A percentile compares a stretch with the other conserved stretches of the same genome.
phyloP scores from a whole-genome alignment of 345 rosid genomes.

The Pugionium cornutum region DNA sequence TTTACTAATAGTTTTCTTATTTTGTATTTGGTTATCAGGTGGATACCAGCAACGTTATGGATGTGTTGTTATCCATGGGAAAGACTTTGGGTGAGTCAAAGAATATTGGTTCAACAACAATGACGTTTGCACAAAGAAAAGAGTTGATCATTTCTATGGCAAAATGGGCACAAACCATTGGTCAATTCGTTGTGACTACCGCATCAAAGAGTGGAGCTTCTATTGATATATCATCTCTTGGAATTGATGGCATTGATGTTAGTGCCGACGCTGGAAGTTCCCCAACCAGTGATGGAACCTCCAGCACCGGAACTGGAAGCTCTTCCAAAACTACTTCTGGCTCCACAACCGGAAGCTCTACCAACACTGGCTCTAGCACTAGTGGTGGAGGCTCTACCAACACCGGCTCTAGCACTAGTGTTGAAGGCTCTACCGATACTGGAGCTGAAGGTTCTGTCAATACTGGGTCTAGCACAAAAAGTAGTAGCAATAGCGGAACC shows the following conservation, averaged over 20 bases:
- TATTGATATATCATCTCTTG: conserved; percentile 25
- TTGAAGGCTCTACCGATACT: too few species aligned
- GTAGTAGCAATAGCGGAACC: too few species aligned
- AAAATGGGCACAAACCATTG: conserved; percentile 14
- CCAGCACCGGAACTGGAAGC: background rate
- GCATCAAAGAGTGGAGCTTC: conserved; percentile 21
- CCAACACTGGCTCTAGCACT: background rate
- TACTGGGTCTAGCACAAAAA: too few species aligned
- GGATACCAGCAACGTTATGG: conserved; percentile 5
- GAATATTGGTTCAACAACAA: background rate
- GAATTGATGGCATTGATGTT: conserved; percentile 16
- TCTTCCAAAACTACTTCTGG: background rate
- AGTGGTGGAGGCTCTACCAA: background rate
- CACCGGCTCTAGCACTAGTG: background rate
- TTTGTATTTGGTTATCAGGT: conserved; percentile 5
- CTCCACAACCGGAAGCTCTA: too few species aligned
- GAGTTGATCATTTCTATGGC: conserved; percentile 4
- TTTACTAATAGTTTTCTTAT: too few species aligned
- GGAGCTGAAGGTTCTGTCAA: too few species aligned
- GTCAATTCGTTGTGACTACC: background rate
- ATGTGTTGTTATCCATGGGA: conserved; percentile 24
- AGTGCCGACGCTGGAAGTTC: background rate
- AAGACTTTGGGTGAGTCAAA: conserved; percentile 1
- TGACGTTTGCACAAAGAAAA: conserved; percentile 10
- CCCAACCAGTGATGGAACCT: background rate